Evolutionary conservation across 192 early-diverging fungal species (phyloP), one percentile per base, ranked within the genome.

Genomic region (Entophlyctis luteolus): DNA sequence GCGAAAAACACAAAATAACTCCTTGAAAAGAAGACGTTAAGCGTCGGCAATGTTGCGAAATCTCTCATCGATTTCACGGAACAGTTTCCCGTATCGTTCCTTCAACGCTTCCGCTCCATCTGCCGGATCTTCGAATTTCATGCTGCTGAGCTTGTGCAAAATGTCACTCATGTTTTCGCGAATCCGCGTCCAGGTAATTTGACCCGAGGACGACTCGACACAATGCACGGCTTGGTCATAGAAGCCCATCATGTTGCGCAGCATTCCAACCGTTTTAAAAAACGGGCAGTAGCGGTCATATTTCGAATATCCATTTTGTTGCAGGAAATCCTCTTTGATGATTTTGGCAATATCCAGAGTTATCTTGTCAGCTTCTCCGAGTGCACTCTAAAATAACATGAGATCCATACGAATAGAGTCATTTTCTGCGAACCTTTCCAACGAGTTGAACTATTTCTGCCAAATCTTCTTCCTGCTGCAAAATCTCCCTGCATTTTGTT

Each of bases 281-380:
- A 99, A 98, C 35, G 98, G 98, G 75, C 98, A 98, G 87, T 89
- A 98, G 52, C 95, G 91, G 79, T 99, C 98, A 75, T 99, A 99
- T 72, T 82, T 84, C 52, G 93, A 95, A 84, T 98, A 99, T 33
- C 96, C 96, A 79, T 99, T 99, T 78, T 99, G 97, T 81, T 99
- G 97, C 78, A 99, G 83, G 83, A 99, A 99, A 79, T 99, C 97
- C 72, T 99, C 97, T 88, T 99, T 99, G 74, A 99, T 91, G 70
- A 99, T 86, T 66, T 90, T 91, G 56, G 97, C 97, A 56, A 98
- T 82, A 66, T 99, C 97, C 42, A 99, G 86, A 18, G 93, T 96
- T 78, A 99, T 98, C 87, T 99, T 99, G 81, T 99, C 97, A 16
- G 90, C 81, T 74, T 99, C 97, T 20, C 90, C 93, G 66, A 93